These are phyloP conservation scores for Ceratobasidium sp. DNA, from an alignment of 1,284 basidiomycete species.

Conservation along the genomic window DNA sequence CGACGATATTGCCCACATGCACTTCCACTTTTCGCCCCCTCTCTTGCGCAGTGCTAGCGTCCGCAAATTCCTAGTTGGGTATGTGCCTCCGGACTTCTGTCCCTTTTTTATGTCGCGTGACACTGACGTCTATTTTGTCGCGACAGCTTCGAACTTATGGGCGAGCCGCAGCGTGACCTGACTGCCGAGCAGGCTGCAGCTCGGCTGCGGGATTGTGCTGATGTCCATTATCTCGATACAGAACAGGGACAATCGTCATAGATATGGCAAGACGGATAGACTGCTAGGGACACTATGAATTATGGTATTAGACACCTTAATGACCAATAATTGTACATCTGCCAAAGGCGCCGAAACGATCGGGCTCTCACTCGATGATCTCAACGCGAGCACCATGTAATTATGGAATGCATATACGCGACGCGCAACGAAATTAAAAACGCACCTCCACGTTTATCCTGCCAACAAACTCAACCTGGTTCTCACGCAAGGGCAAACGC, in stretches of 20 bases:
- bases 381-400: neutral
- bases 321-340: constrained; percentile 11
- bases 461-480: constrained; percentile 24
- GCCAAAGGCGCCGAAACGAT: neutral
- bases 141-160: constrained; percentile 88
- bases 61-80: constrained; percentile 93
- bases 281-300: neutral
- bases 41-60: constrained; percentile 85
- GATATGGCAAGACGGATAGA: neutral
- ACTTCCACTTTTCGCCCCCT: constrained; percentile 92
- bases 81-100: constrained; percentile 55
- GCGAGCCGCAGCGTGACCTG: constrained; percentile 90
- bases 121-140: constrained; percentile 9
- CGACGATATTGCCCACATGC: constrained; percentile 79
- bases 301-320: constrained; percentile 12
- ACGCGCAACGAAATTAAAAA: constrained; percentile 1
- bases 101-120: constrained; percentile 16
- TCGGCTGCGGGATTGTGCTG: constrained; percentile 67
- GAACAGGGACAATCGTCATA: constrained; percentile 11
- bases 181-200: constrained; percentile 90
- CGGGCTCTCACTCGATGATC: neutral
- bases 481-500: constrained; percentile 22
- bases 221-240: constrained; percentile 64
- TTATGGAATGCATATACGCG: neutral
- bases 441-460: neutral